Evolutionary conservation across 371 early-diverging fungal genomes (phyloP).

Genomic region (Blakeslea trispora): DNA sequence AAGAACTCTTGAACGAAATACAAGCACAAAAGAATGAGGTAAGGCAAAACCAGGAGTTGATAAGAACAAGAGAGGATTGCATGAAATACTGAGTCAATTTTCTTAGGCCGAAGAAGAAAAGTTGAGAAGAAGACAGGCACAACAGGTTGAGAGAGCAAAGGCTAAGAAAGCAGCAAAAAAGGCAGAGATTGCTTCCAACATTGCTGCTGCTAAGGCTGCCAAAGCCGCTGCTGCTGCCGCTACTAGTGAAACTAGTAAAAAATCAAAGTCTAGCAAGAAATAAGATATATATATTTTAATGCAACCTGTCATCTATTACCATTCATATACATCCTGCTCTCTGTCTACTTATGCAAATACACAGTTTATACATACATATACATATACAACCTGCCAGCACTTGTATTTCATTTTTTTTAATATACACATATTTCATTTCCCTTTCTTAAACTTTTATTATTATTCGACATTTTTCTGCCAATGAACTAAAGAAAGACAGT

Average conservation of each 20-base stretch:
- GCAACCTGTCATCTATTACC: constrained; percentile 6
- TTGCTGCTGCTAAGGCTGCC: constrained; percentile 20
- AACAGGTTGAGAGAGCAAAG: constrained; percentile 26
- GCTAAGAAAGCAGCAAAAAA: constrained; percentile 28
- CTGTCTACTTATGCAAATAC: not conserved
- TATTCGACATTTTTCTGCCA: no score
- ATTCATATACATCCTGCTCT: not conserved
- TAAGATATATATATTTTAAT: constrained; percentile 6
- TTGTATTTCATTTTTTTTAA: not conserved
- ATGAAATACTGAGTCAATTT: not conserved
- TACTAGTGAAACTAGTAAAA: not conserved
- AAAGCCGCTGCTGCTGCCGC: constrained; percentile 8
- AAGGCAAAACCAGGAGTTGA: not conserved
- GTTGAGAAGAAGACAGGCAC: constrained; percentile 19
- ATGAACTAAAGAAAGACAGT: no score
- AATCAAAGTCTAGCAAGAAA: constrained; percentile 12
- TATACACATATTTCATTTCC: not conserved
- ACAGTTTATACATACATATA: no score
- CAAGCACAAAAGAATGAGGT: constrained; percentile 48
- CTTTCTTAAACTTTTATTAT: no score
- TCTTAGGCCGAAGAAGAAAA: constrained; percentile 32
- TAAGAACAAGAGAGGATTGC: no score
- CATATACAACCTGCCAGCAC: no score
- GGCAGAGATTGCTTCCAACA: constrained; percentile 18
- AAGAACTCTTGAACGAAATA: constrained; percentile 53